Base-by-base conservation (phyloP, 2,329 filamentous ascomycete species). In the Tolypocladium sp. region DNA sequence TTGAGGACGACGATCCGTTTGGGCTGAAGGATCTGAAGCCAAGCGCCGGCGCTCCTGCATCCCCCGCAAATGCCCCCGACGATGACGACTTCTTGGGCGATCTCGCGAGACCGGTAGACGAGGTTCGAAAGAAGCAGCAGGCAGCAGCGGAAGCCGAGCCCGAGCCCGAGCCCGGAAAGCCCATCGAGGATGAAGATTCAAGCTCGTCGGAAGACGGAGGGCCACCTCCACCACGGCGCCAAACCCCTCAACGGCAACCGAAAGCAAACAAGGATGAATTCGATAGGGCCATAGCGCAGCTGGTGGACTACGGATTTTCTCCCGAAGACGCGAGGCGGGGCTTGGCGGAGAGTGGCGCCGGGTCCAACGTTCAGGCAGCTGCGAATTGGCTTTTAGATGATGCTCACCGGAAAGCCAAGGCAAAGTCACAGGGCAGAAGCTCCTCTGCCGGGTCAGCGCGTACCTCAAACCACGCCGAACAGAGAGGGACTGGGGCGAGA, bases 231-330 rank as follows among this genome's bases (percentile, higher is more conserved):
- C 63, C 64, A 12, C 62, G 58, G 22, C 61, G 66, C 33, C 66
- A 62, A 38, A 67, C 61, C 52, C 30, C 59, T 15, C 64, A 67
- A 53, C 65, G 67, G 52, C 61, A 61, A 15, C 63, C 67, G 7
- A 67, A 61, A 49, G 60, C 66, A 22, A 68, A 65, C 42, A 68
- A 73, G 64, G 72, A 77, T 61, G 63, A 74, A 1, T 86, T 88
- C 60, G 91, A 96, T 68, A 85, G 83, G 64, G 90, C 92, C 12
- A 84, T 97, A 33, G 91, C 90, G 12, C 91, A 97, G 70, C 77
- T 99, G 33, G 86, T 97, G 3, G 93, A 97, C 65, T 97, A 97
- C 84, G 94, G 94, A 0, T 99, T 99, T 66, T 86, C 91, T 0
- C 82, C 86, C 0, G 90, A 96, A 60, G 91, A 92, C 67, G 89